phyloP scores from a whole-genome alignment of 331 rosid species.

The Dryas integrifolia region DNA sequence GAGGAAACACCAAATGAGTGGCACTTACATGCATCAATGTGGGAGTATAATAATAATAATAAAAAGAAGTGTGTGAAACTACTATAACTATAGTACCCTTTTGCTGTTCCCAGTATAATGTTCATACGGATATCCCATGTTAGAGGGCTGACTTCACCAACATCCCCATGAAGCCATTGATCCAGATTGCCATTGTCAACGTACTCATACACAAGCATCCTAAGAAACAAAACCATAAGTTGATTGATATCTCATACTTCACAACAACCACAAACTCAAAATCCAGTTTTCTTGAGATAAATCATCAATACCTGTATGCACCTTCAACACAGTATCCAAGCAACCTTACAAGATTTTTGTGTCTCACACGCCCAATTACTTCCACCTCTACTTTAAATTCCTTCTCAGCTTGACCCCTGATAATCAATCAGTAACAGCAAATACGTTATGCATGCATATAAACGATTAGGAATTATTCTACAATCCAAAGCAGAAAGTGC shows the following conservation, averaged over 20 bases:
- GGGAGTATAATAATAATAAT: background rate
- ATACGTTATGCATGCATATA: conserved; percentile 9
- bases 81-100: conserved; percentile 54
- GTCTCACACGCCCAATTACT: conserved; percentile 91
- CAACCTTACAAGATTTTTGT: conserved; percentile 91
- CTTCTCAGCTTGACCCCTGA: conserved; percentile 96
- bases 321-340: conserved; percentile 99
- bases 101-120: conserved; percentile 81
- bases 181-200: conserved; percentile 93
- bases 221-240: conserved; percentile 29
- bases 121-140: conserved; percentile 89
- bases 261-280: conserved; percentile 18
- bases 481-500: conserved; percentile 17
- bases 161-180: conserved; percentile 94
- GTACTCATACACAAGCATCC: conserved; percentile 98
- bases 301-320: conserved; percentile 67
- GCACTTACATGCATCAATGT: conserved; percentile 24
- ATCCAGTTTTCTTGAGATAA: conserved; percentile 11
- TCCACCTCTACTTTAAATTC: conserved; percentile 96
- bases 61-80: background rate
- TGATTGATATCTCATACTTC: conserved; percentile 14
- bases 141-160: conserved; percentile 78
- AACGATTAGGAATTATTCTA: conserved; percentile 5
- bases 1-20: conserved; percentile 23
- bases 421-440: conserved; percentile 11